Evolutionary conservation across 306 rosid species (phyloP).

Genomic region (Cicer judaicum): DNA sequence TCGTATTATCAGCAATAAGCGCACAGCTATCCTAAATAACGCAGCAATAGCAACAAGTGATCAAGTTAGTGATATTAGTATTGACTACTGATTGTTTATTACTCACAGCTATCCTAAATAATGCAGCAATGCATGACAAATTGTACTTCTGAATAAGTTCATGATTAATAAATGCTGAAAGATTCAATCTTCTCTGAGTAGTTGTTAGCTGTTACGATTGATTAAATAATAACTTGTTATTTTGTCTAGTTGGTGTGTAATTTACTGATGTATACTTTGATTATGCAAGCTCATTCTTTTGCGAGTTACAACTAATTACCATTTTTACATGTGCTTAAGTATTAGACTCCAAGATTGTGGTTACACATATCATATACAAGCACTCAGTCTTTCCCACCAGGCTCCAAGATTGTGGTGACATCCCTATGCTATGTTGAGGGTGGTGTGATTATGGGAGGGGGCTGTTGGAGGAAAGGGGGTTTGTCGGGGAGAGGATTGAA

Average conservation of each 20-base stretch:
- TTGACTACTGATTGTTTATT: conserved; percentile 44
- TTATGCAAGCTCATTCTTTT: too few relatives aligned
- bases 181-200: conserved; percentile 20
- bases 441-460: too few relatives aligned
- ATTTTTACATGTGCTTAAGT: too few relatives aligned
- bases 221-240: conserved; percentile 24
- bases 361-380: too few relatives aligned
- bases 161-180: conserved; percentile 10
- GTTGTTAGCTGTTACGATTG: conserved; percentile 10
- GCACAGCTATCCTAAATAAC: neutral
- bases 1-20: conserved; percentile 26
- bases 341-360: too few relatives aligned
- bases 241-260: conserved; percentile 26
- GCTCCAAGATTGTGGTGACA: too few relatives aligned
- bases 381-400: too few relatives aligned
- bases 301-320: too few relatives aligned
- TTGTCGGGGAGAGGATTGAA: too few relatives aligned
- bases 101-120: conserved; percentile 21
- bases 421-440: too few relatives aligned
- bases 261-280: neutral
- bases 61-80: conserved; percentile 13
- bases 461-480: too few relatives aligned
- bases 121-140: conserved; percentile 20
- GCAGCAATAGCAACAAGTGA: neutral
- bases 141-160: conserved; percentile 21